phyloP scores from a whole-genome alignment of 139 green algal genomes.

The Coccomyxa sp. region DNA sequence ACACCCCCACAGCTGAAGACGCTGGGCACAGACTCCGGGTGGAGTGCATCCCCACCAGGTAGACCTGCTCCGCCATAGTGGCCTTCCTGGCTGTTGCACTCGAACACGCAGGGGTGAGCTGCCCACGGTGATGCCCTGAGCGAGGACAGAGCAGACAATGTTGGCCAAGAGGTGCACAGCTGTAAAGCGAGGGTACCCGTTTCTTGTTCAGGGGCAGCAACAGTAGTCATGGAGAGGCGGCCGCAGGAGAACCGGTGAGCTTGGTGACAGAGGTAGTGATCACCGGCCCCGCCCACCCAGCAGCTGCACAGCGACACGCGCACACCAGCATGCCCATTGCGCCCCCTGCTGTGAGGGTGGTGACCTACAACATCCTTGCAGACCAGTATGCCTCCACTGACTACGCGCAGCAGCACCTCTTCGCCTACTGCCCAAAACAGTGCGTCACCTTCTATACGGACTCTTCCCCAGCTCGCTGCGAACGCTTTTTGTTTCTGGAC shows the following conservation, averaged over 20 bases:
- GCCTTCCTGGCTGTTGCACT: background rate
- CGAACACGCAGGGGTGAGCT: background rate
- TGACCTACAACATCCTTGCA: slow-evolving; percentile 93
- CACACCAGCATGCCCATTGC: slow-evolving; percentile 7
- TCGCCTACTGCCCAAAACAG: slow-evolving; percentile 58
- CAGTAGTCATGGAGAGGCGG: background rate
- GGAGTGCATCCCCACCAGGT: slow-evolving; percentile 48
- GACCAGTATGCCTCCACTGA: slow-evolving; percentile 80
- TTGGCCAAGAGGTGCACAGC: background rate
- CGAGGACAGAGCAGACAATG: background rate
- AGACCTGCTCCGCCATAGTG: background rate
- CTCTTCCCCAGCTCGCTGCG: background rate
- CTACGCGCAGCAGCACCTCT: slow-evolving; percentile 67
- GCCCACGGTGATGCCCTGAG: too few species aligned
- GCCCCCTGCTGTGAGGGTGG: slow-evolving; percentile 48
- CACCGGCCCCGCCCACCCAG: slow-evolving; percentile 21
- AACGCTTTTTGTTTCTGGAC: too few species aligned
- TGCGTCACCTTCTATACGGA: slow-evolving; percentile 12
- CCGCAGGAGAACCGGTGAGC: background rate
- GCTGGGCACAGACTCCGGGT: slow-evolving; percentile 53
- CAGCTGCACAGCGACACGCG: slow-evolving; percentile 15
- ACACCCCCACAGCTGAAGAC: slow-evolving; percentile 52
- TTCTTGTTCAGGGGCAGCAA: background rate
- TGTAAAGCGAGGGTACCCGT: background rate
- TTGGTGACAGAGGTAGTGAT: slow-evolving; percentile 28